These are phyloP conservation scores for Penicillium egyptiacum DNA, from an alignment of 495 filamentous ascomycete genomes.

Conservation along the genomic window DNA sequence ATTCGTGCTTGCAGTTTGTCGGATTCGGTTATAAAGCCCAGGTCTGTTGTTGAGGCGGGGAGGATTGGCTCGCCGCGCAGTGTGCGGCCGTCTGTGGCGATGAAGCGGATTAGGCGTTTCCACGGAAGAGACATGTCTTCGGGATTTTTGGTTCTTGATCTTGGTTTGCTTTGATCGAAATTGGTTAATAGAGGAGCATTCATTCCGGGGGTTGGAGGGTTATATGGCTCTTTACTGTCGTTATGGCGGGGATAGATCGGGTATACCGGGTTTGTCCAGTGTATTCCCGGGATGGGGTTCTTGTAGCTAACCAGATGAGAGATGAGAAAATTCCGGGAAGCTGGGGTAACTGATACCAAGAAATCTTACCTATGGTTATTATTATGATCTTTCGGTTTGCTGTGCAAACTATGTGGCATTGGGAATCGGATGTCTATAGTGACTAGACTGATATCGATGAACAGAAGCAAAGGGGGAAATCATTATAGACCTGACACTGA, in stretches of 20 bases:
- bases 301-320: background rate
- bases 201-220: constrained; percentile 20
- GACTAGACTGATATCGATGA: background rate
- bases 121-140: constrained; percentile 31
- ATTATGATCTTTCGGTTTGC: background rate
- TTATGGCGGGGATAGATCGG: background rate
- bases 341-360: background rate
- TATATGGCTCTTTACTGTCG: constrained; percentile 1
- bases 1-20: constrained; percentile 40
- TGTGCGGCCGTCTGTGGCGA: constrained; percentile 42
- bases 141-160: background rate
- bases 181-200: background rate
- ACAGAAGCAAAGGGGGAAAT: background rate
- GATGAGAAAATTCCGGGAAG: background rate
- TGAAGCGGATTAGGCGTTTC: constrained; percentile 53
- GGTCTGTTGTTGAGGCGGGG: constrained; percentile 36
- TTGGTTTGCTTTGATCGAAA: background rate
- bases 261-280: constrained; percentile 1
- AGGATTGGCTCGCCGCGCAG: constrained; percentile 52
- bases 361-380: background rate
- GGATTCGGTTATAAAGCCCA: constrained; percentile 39
- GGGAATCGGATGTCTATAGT: background rate
- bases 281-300: background rate
- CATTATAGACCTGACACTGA: background rate
- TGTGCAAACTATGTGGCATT: background rate